Base-by-base conservation (phyloP, 2,329 filamentous ascomycete genomes). In the Alternaria gansuensis region DNA sequence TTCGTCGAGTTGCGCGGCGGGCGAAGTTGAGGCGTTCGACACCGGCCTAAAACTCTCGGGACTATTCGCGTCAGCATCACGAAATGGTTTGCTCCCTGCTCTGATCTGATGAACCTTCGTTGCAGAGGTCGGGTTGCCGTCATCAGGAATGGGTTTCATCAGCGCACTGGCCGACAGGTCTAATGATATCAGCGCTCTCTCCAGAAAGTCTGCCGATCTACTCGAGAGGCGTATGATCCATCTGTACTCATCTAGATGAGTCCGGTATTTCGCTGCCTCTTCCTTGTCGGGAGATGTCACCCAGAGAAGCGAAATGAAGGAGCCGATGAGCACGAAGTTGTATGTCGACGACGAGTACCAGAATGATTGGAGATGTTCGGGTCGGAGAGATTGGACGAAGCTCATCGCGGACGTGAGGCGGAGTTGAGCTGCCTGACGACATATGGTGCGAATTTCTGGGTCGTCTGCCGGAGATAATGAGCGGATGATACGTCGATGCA, bases 311-410 rank as follows among this genome's bases (percentile, higher is more conserved):
- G 77, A 75, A 31, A 78, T 77, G 51, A 80, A 80, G 1, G 77
- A 75, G 9, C 79, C 77, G 8, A 81, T 72, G n/a, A 81, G 69
- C 2, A 76, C 75, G 50, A 80, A 77, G 59, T 77, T 78, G 65
- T 79, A 78, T 26, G 77, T 77, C 4, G 80, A 80, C 5, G 78
- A 75, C 14, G 78, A 82, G 58, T 80, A 81, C 81, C 81, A 82
- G 68, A 82, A 82, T 0, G 79, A 80, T 34, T 79, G 77, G 7
- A 82, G 73, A 45, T 82, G 81, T 31, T 80, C 78, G 5, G 79
- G 77, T 36, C 79, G 78, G 5, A 82, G 70, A 17, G 74, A 68
- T 33, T 79, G 76, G n/a, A 82, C 73, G 55, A 82, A 81, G 17
- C 77, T 76, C 61, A 81, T 79, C n/a, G 79, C 79, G 14, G 77